Evolutionary conservation across 106 monocot species (phyloP), one percentile per base, ranked within the genome.

Genomic region (Phalaenopsis equestris): DNA sequence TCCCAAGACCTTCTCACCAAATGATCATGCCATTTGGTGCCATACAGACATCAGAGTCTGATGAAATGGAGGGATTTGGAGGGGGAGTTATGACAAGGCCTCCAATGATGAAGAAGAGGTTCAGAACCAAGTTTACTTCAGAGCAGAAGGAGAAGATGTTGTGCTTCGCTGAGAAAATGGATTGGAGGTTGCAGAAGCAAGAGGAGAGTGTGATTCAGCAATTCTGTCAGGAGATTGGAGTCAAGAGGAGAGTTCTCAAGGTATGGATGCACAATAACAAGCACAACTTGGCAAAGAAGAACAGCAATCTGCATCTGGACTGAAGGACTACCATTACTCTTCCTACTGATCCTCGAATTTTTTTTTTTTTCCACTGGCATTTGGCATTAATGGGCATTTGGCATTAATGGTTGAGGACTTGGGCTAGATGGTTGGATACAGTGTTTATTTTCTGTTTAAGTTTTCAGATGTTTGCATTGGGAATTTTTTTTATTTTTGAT

Each of bases 61-160:
- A 87, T 14, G 87, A 89, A 75, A 85, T 87, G 87, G 87, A 86
- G 21, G 86, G 84, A 17, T 36, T 55, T 36, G 79, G 83, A 2
- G 79, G 81, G 47, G 19, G 81, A 56, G 19, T 46, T 17, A 41
- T 72, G 43, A 23, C 67, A 15, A 65, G 81, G 81, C 47, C 79
- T 18, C 46, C 76, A 2, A 4, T 78, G 78, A 45, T 42, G 84
- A 89, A 86, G 89, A 92, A 92, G 86, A 81, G 92, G 78, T 87
- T 92, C 82, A 81, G 92, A 77, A 92, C 92, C 75, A 92, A 87
- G 84, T 92, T 92, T 84, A 92, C 89, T 6, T 82, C 83, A 8
- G 92, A 92, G 76, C 92, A 92, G 92, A 92, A 92, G 92, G 89
- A 89, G 82, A 89, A 84, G 82, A 92, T 92, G 92, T 41, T 86